phyloP scores from a whole-genome alignment of 2,329 filamentous ascomycete genomes.

The Fusarium sp. region DNA sequence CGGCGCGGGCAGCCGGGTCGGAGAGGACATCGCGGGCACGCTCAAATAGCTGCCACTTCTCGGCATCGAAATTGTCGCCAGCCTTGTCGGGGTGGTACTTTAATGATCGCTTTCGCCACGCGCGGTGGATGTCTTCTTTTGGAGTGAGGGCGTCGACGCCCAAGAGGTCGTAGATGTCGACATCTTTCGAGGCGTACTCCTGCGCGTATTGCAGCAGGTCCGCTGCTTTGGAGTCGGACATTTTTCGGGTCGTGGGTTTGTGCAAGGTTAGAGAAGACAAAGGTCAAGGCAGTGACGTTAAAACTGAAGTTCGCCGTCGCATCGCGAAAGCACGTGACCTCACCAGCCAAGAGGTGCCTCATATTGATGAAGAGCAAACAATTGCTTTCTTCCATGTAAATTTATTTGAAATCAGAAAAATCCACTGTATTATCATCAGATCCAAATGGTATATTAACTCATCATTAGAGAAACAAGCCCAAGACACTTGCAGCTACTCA shows the following conservation, averaged over 20 bases:
- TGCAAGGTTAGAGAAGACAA: neutral
- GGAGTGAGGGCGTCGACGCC: constrained; percentile 72
- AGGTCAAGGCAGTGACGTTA: neutral
- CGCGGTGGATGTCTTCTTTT: constrained; percentile 81
- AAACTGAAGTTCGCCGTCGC: constrained; percentile 13
- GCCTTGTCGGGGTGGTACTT: constrained; percentile 96
- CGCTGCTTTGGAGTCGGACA: constrained; percentile 52
- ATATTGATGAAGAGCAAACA: neutral
- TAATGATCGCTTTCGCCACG: constrained; percentile 87
- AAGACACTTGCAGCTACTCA: neutral
- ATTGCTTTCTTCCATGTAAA: neutral
- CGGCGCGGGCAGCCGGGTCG: constrained; percentile 75
- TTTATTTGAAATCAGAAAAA: neutral
- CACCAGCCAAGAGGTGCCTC: neutral
- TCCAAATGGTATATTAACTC: neutral
- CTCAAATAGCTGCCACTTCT: constrained; percentile 86
- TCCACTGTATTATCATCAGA: neutral
- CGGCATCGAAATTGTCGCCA: constrained; percentile 77
- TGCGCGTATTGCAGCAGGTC: constrained; percentile 66
- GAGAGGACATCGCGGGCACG: constrained; percentile 88
- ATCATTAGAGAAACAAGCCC: neutral
- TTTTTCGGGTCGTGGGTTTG: constrained; percentile 36
- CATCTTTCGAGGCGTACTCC: constrained; percentile 69
- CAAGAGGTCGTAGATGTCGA: constrained; percentile 84
- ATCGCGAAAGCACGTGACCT: constrained; percentile 36